A percentile compares a stretch with the other conserved stretches of the same genome.
phyloP scores from a whole-genome alignment of 1,139 yeast genomes.

The Scheffersomyces quercinus region DNA sequence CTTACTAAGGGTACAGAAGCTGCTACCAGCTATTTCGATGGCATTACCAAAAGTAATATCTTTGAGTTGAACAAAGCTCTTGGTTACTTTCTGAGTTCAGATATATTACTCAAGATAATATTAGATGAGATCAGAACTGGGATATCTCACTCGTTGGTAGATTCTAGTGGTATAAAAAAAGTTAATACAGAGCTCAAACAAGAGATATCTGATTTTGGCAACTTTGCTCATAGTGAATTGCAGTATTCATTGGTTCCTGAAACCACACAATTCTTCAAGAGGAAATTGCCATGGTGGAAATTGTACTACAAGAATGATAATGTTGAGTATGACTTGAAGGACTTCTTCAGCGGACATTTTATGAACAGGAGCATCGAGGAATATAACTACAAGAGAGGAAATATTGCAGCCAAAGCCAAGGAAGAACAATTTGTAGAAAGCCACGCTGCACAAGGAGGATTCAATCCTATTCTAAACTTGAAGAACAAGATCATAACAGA shows the following conservation, averaged over 20 bases:
- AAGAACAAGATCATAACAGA: constrained; percentile 30
- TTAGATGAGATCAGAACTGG: constrained; percentile 5
- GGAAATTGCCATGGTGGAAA: constrained; percentile 44
- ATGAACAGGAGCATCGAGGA: constrained; percentile 43
- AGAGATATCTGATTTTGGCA: constrained; percentile 32
- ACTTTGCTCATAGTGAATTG: constrained; percentile 38
- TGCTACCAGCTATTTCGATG: constrained; percentile 29
- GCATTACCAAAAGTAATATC: constrained; percentile 37
- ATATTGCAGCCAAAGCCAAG: constrained; percentile 30
- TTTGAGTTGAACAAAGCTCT: constrained; percentile 36
- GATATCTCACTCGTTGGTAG: constrained; percentile 7
- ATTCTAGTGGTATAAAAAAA: constrained; percentile 5
- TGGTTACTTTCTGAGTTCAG: constrained; percentile 28
- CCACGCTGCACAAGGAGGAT: too few species aligned
- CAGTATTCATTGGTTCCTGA: constrained; percentile 37
- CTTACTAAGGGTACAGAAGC: constrained; percentile 33
- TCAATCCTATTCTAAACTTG: constrained; percentile 35
- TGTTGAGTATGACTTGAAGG: constrained; percentile 47
- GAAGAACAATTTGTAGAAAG: not conserved
- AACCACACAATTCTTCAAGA: constrained; percentile 29
- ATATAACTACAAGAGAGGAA: constrained; percentile 41
- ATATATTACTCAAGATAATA: constrained; percentile 13
- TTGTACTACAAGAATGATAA: constrained; percentile 46
- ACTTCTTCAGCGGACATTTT: constrained; percentile 34
- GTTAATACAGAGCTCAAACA: constrained; percentile 16